Evolutionary conservation across 768 basidiomycete species (phyloP).

Genomic region (Xerocomellus chrysenteron): DNA sequence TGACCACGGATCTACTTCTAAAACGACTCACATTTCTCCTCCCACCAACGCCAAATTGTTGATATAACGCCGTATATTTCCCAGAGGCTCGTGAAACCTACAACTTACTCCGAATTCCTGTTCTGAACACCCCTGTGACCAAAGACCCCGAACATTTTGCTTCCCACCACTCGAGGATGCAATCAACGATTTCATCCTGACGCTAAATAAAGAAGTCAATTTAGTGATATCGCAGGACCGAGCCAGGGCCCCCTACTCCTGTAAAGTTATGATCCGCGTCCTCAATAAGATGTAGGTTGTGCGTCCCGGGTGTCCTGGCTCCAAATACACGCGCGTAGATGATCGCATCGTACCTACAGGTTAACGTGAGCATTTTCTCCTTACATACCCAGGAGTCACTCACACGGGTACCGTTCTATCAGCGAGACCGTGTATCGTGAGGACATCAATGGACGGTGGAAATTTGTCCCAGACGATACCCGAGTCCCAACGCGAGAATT

Average conservation of each 20-base stretch:
- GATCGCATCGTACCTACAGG: constrained; percentile 62
- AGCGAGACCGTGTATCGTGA: constrained; percentile 74
- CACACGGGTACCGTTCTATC: constrained; percentile 72
- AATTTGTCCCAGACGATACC: constrained; percentile 68
- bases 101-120: constrained; percentile 51
- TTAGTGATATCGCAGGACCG: neutral
- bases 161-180: constrained; percentile 69
- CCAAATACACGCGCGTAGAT: constrained; percentile 67
- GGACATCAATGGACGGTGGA: constrained; percentile 60
- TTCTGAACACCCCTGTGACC: constrained; percentile 62
- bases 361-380: neutral
- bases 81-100: constrained; percentile 20
- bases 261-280: constrained; percentile 79
- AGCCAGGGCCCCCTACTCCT: constrained; percentile 37
- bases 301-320: constrained; percentile 60
- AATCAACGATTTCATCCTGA: constrained; percentile 65
- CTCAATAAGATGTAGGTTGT: constrained; percentile 68
- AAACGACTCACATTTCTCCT: neutral
- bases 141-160: constrained; percentile 45
- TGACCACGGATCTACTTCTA: neutral
- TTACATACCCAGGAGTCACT: constrained; percentile 26
- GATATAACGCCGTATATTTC: neutral
- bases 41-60: neutral
- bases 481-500: constrained; percentile 65
- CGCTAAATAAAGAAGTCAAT: constrained; percentile 35